phyloP scores from a whole-genome alignment of 441 rosid species.

The Pelargonium citronellum region DNA sequence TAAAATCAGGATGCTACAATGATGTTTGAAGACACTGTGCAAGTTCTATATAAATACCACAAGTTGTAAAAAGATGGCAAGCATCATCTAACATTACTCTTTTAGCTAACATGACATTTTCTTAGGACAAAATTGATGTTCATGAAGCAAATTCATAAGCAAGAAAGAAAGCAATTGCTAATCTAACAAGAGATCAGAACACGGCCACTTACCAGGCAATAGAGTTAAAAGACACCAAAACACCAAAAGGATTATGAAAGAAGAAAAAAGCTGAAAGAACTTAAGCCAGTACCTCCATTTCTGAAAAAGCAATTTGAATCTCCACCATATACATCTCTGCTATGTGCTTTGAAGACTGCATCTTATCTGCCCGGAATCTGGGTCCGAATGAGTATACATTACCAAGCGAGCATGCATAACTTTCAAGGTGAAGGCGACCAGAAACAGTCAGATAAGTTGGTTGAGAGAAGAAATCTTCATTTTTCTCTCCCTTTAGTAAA shows the following conservation, averaged over 20 bases:
- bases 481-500: slow-evolving; percentile 29
- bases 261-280: slow-evolving; percentile 5
- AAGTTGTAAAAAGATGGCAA: neutral
- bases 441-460: slow-evolving; percentile 58
- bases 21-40: no score
- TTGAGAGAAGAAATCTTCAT: slow-evolving; percentile 50
- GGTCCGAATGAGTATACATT: slow-evolving; percentile 85
- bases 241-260: no score
- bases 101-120: no score
- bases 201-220: no score
- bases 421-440: slow-evolving; percentile 78
- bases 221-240: neutral
- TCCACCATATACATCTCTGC: slow-evolving; percentile 87
- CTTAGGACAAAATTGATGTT: no score
- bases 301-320: slow-evolving; percentile 72
- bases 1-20: no score
- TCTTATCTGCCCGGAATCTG: slow-evolving; percentile 55
- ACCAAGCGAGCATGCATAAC: slow-evolving; percentile 84
- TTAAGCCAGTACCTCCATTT: slow-evolving; percentile 52
- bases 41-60: no score
- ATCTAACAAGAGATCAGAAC: no score
- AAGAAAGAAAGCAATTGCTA: no score
- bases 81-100: neutral
- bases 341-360: slow-evolving; percentile 35
- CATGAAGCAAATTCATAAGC: no score